Evolutionary conservation across 305 asterid genomes (phyloP), one percentile per base, ranked within the genome.

Genomic region (Rubia tinctorum): DNA sequence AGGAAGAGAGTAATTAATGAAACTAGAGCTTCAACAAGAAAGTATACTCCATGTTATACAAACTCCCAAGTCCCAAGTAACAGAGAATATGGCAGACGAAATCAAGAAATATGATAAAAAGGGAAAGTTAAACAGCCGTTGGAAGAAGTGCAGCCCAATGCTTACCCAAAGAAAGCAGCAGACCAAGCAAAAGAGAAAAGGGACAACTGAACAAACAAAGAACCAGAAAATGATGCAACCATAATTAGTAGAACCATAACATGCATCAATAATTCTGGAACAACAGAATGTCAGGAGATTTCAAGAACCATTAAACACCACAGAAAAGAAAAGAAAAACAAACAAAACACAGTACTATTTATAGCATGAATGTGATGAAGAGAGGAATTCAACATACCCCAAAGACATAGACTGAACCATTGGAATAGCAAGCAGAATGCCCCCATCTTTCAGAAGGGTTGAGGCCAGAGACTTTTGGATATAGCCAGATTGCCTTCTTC

Each of bases 391-490:
- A 8, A 76, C 87, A 45, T 84, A 92, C 99, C 70, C 99, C 99
- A 81, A 90, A 92, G 20, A 94, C 78, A 87, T 92, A 94, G 59
- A 92, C 79, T 6, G 80, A 84, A 9, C 93, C 97, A 81, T 88
- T 87, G 84, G 83, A 89, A 83, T 79, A 89, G 86, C 93, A 92
- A 60, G 99, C 83, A 69, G 99, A 92, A 81, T 94, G 98, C 62
- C 99, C 99, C 99, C 99, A 94, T 90, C 99, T 90, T 80, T 92
- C 93, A 76, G 93, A 88, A 86, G 96, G 97, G 76, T 78, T 82
- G 64, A 85, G 80, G 49, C 96, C 98, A 81, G 79, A 75, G 68
- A 90, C 84, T 80, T 87, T 90, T 40, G 98, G 98, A 81, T 79
- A 84, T 43, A 85, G 59, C 97, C 91, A 88, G 93, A 89, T 87